These are phyloP conservation scores for Hippophae gyantsensis DNA, from an alignment of 306 rosid genomes.

Conservation along the genomic window DNA sequence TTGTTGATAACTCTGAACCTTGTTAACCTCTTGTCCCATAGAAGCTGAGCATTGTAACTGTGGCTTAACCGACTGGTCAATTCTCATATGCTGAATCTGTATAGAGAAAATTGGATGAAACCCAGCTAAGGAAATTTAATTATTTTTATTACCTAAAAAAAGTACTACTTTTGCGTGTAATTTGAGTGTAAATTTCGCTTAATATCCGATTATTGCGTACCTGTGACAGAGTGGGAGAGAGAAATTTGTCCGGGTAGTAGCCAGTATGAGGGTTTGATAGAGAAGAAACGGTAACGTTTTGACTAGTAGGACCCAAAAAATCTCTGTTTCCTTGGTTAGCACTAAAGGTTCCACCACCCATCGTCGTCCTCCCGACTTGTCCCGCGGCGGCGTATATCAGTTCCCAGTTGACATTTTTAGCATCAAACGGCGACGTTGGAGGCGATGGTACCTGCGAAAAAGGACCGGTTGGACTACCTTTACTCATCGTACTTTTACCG, in stretches of 20 bases:
- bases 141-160: neutral
- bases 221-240: slow-evolving; percentile 28
- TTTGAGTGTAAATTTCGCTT: too few relatives aligned
- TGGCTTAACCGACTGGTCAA: slow-evolving; percentile 23
- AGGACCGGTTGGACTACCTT: slow-evolving; percentile 57
- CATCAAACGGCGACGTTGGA: slow-evolving; percentile 45
- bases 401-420: slow-evolving; percentile 47
- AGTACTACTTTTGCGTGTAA: neutral
- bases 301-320: slow-evolving; percentile 19
- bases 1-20: slow-evolving; percentile 16
- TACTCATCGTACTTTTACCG: slow-evolving; percentile 27
- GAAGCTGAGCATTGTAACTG: slow-evolving; percentile 21
- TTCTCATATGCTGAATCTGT: slow-evolving; percentile 27
- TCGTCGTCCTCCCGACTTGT: slow-evolving; percentile 64
- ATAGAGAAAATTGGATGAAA: neutral
- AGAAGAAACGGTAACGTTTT: neutral
- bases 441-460: slow-evolving; percentile 60
- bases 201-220: slow-evolving; percentile 5
- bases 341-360: slow-evolving; percentile 16
- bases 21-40: slow-evolving; percentile 30
- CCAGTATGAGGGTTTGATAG: slow-evolving; percentile 12
- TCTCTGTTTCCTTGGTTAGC: slow-evolving; percentile 21
- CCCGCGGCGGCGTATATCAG: slow-evolving; percentile 69
- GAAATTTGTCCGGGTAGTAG: slow-evolving; percentile 20
- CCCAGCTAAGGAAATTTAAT: neutral